Evolutionary conservation across 345 rosid genomes (phyloP).

Genomic region (Odontarrhena argentea): DNA sequence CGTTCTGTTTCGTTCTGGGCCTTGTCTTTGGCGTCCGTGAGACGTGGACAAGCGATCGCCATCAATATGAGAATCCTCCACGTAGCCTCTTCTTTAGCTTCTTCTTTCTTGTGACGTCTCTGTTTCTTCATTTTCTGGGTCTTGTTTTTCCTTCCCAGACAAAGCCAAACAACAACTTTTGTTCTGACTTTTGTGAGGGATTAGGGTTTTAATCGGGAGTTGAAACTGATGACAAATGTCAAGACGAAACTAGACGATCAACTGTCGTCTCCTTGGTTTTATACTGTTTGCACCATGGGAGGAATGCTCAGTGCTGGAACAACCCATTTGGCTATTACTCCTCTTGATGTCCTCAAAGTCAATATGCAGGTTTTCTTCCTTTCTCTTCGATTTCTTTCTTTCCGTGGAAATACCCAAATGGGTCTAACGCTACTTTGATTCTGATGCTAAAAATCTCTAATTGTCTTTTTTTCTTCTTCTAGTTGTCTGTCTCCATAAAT

Average conservation of each 20-base stretch:
- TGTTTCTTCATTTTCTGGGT: conserved; percentile 25
- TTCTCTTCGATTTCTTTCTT: conserved; percentile 3
- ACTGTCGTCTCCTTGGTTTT: conserved; percentile 44
- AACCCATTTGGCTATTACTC: conserved; percentile 59
- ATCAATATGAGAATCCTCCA: conserved; percentile 32
- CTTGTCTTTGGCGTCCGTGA: conserved; percentile 33
- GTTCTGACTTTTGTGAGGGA: not conserved
- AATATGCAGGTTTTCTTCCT: conserved; percentile 59
- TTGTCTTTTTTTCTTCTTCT: conserved; percentile 13
- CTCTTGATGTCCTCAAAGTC: conserved; percentile 74
- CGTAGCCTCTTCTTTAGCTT: conserved; percentile 26
- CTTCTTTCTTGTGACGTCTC: not conserved
- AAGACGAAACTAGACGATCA: conserved; percentile 32
- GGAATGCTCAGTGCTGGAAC: conserved; percentile 77
- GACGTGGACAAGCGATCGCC: conserved; percentile 46
- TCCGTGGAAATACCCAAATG: not conserved
- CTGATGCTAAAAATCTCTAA: conserved; percentile 1
- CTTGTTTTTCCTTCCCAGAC: not conserved
- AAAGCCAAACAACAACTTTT: conserved; percentile 28
- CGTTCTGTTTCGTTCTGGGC: conserved; percentile 31
- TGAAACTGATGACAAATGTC: conserved; percentile 33
- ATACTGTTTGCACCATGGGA: conserved; percentile 53
- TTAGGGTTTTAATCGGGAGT: conserved; percentile 29
- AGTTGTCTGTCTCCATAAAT: not conserved
- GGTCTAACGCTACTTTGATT: not conserved